Conservation (phyloP, 1,139 yeast genomes). For the Geotrichum fermentans region DNA sequence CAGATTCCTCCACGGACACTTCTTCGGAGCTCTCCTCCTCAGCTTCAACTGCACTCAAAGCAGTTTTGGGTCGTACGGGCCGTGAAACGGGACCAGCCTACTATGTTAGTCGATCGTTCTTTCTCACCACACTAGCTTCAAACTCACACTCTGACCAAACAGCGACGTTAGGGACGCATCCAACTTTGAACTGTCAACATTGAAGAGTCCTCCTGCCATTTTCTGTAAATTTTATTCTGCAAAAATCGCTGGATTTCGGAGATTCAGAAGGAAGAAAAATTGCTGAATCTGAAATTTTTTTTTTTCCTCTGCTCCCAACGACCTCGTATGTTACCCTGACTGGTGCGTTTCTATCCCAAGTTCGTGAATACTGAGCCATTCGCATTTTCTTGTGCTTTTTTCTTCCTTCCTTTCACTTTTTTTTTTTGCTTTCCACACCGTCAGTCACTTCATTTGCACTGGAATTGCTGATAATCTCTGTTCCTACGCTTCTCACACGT, state of each 20-base stretch:
- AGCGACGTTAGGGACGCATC: constrained; percentile 26
- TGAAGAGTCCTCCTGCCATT: constrained; percentile 16
- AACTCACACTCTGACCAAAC: constrained; percentile 25
- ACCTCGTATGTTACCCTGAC: constrained; percentile 5
- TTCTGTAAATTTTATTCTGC: not conserved
- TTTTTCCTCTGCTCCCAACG: constrained; percentile 7
- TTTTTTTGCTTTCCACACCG: not conserved
- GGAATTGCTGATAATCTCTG: not conserved
- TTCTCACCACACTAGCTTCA: not conserved
- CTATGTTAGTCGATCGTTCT: constrained; percentile 4
- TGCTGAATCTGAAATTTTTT: not conserved
- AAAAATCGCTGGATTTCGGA: not conserved
- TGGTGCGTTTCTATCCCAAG: constrained; percentile 2
- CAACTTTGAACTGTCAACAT: constrained; percentile 18
- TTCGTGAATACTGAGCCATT: not conserved
- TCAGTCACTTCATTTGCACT: no score
- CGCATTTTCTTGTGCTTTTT: not conserved
- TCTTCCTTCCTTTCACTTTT: not conserved
- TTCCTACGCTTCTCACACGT: not conserved
- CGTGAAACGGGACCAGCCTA: constrained; percentile 32
- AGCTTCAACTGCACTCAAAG: constrained; percentile 31
- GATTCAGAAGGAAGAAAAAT: not conserved
- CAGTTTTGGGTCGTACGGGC: constrained; percentile 26
- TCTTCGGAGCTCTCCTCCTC: constrained; percentile 26
- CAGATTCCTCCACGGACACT: constrained; percentile 24